Evolutionary conservation across 2,329 filamentous ascomycete genomes (phyloP), one percentile per base, ranked within the genome.

Genomic region (Kalmusia sp.): DNA sequence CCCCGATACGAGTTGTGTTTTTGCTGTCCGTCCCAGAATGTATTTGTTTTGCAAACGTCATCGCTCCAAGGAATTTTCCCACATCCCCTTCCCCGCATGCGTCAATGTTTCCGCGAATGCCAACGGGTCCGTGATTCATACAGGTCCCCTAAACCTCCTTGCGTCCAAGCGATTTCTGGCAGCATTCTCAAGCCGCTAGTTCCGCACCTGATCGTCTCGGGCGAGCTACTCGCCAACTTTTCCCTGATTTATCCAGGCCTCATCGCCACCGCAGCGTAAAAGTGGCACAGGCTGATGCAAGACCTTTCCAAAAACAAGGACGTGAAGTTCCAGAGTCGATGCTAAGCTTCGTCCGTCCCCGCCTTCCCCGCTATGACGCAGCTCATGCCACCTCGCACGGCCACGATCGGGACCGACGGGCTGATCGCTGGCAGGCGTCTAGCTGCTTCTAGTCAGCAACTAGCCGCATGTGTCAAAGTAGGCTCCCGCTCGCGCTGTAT

Each of bases 321-420:
- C 22, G 17, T 14, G 14, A 33, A 45, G 39, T n/a, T 22, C 59
- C 55, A 51, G 53, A 54, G 51, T 35, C 51, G 4, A 53, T 54
- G 54, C 54, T 63, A 67, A 68, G 64, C 63, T 65, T 56, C 38
- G n/a, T 9, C 3, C 17, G 55, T 57, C 57, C 55, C 64, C 62
- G 62, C 54, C 49, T 55, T 61, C 53, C 25, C 54, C 50, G 57
- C 57, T 57, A 68, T 71, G 68, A 71, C 66, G 68, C 65, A 67
- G 54, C 49, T 41, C 28, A 46, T 34, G 52, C 51, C 40, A 45
- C 55, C 15, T 25, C 19, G 51, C 55, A 58, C 52, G 33, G 52
- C 52, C 51, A 55, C 52, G 31, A 37, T 24, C 21, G 39, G 19
- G 14, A n/a, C n/a, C 8, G 17, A 35, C 14, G 27, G 39, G 25